Conservation (phyloP, 2,329 filamentous ascomycete genomes). For the Sphaerulina musiva region DNA sequence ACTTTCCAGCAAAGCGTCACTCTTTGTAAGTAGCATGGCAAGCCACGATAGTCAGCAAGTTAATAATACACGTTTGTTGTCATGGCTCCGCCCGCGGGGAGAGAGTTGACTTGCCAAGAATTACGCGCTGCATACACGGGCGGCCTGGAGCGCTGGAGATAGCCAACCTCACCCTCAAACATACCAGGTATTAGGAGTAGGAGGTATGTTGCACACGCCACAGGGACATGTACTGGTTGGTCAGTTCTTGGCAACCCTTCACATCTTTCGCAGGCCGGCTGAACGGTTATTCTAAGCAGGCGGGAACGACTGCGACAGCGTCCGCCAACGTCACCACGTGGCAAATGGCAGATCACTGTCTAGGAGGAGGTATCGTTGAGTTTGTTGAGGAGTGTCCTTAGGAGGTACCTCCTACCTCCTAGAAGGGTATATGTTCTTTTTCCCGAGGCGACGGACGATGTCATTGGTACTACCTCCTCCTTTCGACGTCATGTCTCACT, state of each 20-base stretch:
- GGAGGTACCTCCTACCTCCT: too few relatives aligned
- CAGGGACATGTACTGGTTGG: too few relatives aligned
- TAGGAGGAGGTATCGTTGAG: too few relatives aligned
- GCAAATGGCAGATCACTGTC: neutral
- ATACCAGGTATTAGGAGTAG: too few relatives aligned
- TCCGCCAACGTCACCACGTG: neutral
- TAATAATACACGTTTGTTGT: neutral
- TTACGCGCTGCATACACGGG: too few relatives aligned
- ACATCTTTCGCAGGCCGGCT: neutral
- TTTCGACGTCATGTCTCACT: neutral
- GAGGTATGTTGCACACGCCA: too few relatives aligned
- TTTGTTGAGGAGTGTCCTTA: neutral
- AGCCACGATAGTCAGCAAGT: neutral
- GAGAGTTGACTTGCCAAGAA: too few relatives aligned
- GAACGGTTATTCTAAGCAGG: neutral
- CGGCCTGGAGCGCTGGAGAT: too few relatives aligned
- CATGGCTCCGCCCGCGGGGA: too few relatives aligned
- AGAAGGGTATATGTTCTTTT: neutral
- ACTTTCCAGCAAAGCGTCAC: neutral
- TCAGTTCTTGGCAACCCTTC: neutral
- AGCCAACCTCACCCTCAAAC: too few relatives aligned
- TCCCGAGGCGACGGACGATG: neutral
- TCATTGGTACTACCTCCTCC: neutral
- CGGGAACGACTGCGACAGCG: neutral
- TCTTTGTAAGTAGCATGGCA: neutral